Base-by-base conservation (phyloP, 306 rosid genomes). In the Neltuma alba region DNA sequence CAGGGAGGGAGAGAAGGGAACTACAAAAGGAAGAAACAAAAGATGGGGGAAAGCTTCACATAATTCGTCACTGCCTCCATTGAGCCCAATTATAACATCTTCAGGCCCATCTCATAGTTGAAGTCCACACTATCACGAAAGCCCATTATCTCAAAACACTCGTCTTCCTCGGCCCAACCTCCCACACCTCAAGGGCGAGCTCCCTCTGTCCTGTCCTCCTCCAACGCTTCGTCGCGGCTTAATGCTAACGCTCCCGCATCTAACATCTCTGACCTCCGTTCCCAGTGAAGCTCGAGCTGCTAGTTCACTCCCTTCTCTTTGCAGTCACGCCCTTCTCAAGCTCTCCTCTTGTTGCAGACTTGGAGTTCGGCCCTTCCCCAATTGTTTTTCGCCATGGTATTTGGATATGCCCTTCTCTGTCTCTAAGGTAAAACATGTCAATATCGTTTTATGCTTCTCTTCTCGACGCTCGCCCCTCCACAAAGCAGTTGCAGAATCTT, bases 401-500 rank as follows among this genome's bases (percentile, higher is more conserved):
- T 54, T 54, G 36, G 13, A 6, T 21, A 21, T 13, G 18, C 36
- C 20, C 16, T 60, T 6, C 65, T 37, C 41, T 38, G 62, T 68
- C 61, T 15, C 6, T 33, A 31, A 21, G 57, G 31, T 27, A 1
- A 57, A 25, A 21, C 28, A 57, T 57, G 63, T 7, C 15, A 12
- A 45, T 85, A 31, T 84, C 87, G 7, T 69, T 86, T 18, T 86
- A 83, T 50, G 89, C 89, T 58, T 30, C 55, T 34, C 89, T 86
- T 76, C 86, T 90, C 0, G 91, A 90, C 23, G 70, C 80, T 20
- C 86, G 85, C 60, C 47, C 55, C 15, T 87, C 90, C 64, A 5
- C 75, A 9, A 92, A 88, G 75, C 63, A 84, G 66, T 69, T 88
- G 16, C 83, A 75, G 6, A 79, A 50, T 31, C 87, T 88, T 6